Base-by-base conservation (phyloP, 1,284 basidiomycete genomes). In the Malassezia nana region DNA sequence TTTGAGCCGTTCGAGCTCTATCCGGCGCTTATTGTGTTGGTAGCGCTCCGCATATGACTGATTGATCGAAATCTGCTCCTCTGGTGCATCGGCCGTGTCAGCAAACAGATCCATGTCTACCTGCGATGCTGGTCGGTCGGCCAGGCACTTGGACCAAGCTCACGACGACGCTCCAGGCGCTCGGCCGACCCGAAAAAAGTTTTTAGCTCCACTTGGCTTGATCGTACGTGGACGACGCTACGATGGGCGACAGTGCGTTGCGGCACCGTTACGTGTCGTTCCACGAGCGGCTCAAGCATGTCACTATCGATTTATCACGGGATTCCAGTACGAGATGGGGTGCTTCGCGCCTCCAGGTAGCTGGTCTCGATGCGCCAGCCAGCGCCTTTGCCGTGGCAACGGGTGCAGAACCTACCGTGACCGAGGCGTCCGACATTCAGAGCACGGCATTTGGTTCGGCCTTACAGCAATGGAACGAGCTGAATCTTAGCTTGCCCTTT, bases 401-500 rank as follows among this genome's bases (percentile, higher is more conserved):
- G 41, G 52, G 26, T n/a, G 38, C 25, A 40, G 40, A 22, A 39
- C 16, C 45, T 15, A 55, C 15, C 6, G 30, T 41, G 18, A 38
- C 16, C 49, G 58, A 40, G 53, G 50, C 28, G 46, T 62, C 50
- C 55, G 66, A 33, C 52, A 46, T n/a, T 28, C 35, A 38, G 43
- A 62, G 44, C 50, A 62, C 39, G 46, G 57, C 8, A 49, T 61
- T 30, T 42, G 67, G 10, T 60, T 64, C 33, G 0, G 67, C 71
- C 2, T 52, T 74, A 9, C 47, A 58, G 12, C 59, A 62, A 2
- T 74, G 71, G 71, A 61, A 58, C 13, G 71, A 74, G 41, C 66
- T 74, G 50, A 74, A 74, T 46, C 60, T 69, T 32, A 64, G 65
- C 26, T 51, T 69, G n/a, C 65, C 65, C 2, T 74, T 74, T 41